Evolutionary conservation across 805 yeast genomes (phyloP), one percentile per base, ranked within the genome.

Genomic region (Saccharomyces jurei): DNA sequence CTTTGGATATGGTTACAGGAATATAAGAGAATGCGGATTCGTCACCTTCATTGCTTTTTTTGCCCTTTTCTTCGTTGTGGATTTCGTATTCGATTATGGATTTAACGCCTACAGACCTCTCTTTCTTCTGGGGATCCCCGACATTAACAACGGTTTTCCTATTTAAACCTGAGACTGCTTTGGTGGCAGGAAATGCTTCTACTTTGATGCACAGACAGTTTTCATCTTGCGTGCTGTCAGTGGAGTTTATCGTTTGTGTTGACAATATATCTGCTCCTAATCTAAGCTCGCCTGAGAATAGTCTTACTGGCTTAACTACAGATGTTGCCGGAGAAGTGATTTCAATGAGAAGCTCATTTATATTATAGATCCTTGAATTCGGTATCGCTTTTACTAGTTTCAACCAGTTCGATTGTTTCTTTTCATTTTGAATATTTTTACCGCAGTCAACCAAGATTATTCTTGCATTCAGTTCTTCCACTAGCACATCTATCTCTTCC

Each of bases 161-260:
- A 52, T 49, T 61, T 41, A 48, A 52, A 25, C 59, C 63, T 54
- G 53, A 63, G 49, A 58, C 71, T 59, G 52, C 68, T 62, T 59
- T 73, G 66, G 66, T 78, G 63, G 57, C 75, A 50, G 89, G 86
- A 60, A 71, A 86, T 0, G 86, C 83, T 59, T 85, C 87, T 0
- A 83, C 84, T 6, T 70, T 68, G 27, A 86, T 68, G 17, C 68
- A 52, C 2, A 79, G 44, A 30, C 75, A 71, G 5, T 60, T 52
- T 0, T 60, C 48, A 54, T 74, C 77, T 0, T 56, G 55, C 21
- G 59, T 53, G 4, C 67, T 63, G 9, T 36, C 58, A 5, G 44
- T 49, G 6, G 50, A 44, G 17, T 14, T 22, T 11, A 44, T 8
- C 4, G 41, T 49, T 22, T 54, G 47, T 5, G 44, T 49, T 9